These are phyloP conservation scores for Dendryphion nanum DNA, from an alignment of 2,329 filamentous ascomycete species.

Conservation along the genomic window DNA sequence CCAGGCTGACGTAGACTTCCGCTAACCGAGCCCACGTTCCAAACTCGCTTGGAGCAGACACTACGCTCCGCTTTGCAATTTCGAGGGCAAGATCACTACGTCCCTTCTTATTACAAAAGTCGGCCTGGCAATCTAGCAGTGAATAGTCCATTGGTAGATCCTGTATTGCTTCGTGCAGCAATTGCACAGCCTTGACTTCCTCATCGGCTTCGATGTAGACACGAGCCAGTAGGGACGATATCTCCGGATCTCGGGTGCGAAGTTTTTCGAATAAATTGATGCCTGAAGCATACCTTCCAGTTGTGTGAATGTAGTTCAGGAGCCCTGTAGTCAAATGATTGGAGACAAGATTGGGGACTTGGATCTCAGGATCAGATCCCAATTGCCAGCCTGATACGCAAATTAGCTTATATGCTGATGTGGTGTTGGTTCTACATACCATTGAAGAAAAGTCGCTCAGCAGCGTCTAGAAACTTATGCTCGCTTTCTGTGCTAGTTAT, in stretches of 20 bases:
- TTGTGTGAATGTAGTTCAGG: conserved; percentile 91
- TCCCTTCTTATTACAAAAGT: conserved; percentile 87
- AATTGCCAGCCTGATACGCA: conserved; percentile 74
- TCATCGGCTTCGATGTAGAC: conserved; percentile 94
- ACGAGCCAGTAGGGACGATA: conserved; percentile 86
- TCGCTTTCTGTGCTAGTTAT: conserved; percentile 98
- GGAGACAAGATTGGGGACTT: conserved; percentile 93
- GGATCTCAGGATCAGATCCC: conserved; percentile 93
- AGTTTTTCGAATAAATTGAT: conserved; percentile 98
- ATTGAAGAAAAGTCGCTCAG: conserved; percentile 91
- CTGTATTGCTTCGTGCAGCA: conserved; percentile 84
- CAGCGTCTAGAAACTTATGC: conserved; percentile 91
- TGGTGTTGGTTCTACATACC: conserved; percentile 50
- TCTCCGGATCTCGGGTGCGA: conserved; percentile 83
- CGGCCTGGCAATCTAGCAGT: conserved; percentile 89
- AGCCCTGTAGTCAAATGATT: conserved; percentile 95
- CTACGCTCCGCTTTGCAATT: conserved; percentile 90
- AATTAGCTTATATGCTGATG: conserved; percentile 4
- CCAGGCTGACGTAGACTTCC: conserved; percentile 88
- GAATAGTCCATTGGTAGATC: conserved; percentile 97
- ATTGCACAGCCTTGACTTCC: conserved; percentile 89
- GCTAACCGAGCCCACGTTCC: conserved; percentile 93
- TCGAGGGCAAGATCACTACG: conserved; percentile 84
- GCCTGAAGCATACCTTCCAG: conserved; percentile 87
- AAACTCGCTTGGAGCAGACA: conserved; percentile 95